Conservation (phyloP, 352 stramenopile genomes). For the Globisporangium cylindrosporum region DNA sequence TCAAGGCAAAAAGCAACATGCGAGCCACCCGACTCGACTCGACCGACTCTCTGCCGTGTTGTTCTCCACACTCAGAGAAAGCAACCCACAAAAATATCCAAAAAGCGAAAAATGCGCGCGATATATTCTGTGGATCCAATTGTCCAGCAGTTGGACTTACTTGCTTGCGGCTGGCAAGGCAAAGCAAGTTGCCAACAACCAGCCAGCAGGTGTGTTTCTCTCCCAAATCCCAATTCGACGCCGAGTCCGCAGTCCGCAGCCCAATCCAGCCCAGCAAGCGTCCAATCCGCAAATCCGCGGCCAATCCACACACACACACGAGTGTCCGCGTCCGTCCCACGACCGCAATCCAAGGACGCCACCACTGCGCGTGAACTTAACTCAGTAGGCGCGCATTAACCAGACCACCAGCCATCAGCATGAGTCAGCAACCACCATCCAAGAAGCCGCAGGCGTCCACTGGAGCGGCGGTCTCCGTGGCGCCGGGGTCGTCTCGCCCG, state of each 20-base stretch:
- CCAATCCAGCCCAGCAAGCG: neutral
- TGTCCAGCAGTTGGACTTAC: neutral
- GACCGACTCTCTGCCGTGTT: neutral
- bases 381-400: neutral
- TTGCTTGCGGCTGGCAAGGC: neutral
- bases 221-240: constrained; percentile 1
- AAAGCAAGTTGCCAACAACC: neutral
- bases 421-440: constrained; percentile 12
- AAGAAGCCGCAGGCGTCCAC: constrained; percentile 4
- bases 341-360: neutral
- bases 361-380: neutral
- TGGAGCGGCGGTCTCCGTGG: neutral
- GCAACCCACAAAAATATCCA: neutral
- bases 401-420: neutral
- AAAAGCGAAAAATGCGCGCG: neutral
- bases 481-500: neutral
- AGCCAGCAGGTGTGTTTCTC: neutral
- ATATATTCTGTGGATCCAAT: neutral
- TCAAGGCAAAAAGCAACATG: too few relatives aligned
- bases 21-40: too few relatives aligned
- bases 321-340: neutral
- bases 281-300: neutral
- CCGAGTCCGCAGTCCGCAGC: neutral
- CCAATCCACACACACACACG: neutral
- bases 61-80: neutral